Percentiles rank a stretch among this genome's conserved stretches.
These are phyloP conservation scores for Saraca asoca DNA, from an alignment of 331 rosid species.

Conservation along the genomic window DNA sequence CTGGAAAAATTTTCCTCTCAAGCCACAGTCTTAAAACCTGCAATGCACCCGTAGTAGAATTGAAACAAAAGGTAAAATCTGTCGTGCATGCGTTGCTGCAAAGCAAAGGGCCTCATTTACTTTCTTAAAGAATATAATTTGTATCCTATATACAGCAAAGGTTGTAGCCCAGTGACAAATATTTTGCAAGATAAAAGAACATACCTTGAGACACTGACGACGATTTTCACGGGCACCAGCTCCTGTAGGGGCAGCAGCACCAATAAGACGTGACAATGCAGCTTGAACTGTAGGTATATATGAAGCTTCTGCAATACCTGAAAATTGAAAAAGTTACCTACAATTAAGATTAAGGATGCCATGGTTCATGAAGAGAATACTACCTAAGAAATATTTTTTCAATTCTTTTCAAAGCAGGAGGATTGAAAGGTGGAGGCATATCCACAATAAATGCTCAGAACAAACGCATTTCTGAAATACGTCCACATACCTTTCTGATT, in stretches of 20 bases:
- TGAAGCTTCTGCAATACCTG: slow-evolving; percentile 98
- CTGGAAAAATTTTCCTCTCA: slow-evolving; percentile 94
- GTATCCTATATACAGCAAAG: slow-evolving; percentile 6
- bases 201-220: slow-evolving; percentile 96
- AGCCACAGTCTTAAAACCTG: slow-evolving; percentile 98
- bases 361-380: slow-evolving; percentile 8
- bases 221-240: slow-evolving; percentile 94
- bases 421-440: slow-evolving; percentile 4
- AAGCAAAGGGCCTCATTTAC: slow-evolving; percentile 3
- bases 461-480: slow-evolving; percentile 17
- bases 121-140: slow-evolving; percentile 10
- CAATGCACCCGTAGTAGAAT: slow-evolving; percentile 30
- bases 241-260: slow-evolving; percentile 98
- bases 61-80: slow-evolving; percentile 19
- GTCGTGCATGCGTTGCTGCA: neutral
- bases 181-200: slow-evolving; percentile 8
- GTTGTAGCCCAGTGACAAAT: slow-evolving; percentile 9
- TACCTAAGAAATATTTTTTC: slow-evolving; percentile 8
- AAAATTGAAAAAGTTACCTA: slow-evolving; percentile 21
- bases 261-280: slow-evolving; percentile 94
- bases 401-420: neutral
- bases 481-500: slow-evolving; percentile 71
- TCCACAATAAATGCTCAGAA: slow-evolving; percentile 12
- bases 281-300: slow-evolving; percentile 93
- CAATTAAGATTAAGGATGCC: slow-evolving; percentile 12